A percentile compares a stretch with the other conserved stretches of the same genome.
Conservation (phyloP, 1,284 basidiomycete species). For the Tetrapyrgos nigripes region DNA sequence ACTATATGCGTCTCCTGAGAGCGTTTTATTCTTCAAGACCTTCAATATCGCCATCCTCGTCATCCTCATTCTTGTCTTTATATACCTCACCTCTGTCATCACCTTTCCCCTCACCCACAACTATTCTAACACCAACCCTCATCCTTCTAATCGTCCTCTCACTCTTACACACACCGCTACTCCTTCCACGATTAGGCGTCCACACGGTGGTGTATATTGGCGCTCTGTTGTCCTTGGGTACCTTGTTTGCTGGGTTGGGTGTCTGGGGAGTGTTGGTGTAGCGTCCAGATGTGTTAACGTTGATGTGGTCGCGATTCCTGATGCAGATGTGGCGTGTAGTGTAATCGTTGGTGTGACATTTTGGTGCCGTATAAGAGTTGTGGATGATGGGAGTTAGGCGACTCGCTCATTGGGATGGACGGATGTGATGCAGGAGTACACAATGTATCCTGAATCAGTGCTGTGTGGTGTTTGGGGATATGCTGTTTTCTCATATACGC, state of each 20-base stretch:
- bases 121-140: conserved; percentile 56
- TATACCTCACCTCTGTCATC: background rate
- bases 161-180: conserved; percentile 63
- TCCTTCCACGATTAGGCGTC: conserved; percentile 71
- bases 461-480: no score
- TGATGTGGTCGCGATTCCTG: background rate
- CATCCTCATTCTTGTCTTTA: background rate
- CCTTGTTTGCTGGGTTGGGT: conserved; percentile 71
- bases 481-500: no score
- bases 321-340: no score
- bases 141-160: conserved; percentile 57
- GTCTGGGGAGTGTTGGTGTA: conserved; percentile 68
- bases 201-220: conserved; percentile 74
- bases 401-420: no score
- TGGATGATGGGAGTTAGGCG: no score
- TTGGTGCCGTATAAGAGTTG: no score
- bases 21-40: conserved; percentile 41
- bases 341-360: no score
- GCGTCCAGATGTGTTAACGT: background rate
- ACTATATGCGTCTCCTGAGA: no score
- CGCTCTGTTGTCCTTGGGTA: conserved; percentile 64
- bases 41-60: conserved; percentile 19
- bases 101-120: conserved; percentile 3
- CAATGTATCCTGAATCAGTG: no score
- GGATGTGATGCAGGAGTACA: no score